Evolutionary conservation across 192 early-diverging fungal genomes (phyloP), one percentile per base, ranked within the genome.

Genomic region (Mycoemilia scoparia): DNA sequence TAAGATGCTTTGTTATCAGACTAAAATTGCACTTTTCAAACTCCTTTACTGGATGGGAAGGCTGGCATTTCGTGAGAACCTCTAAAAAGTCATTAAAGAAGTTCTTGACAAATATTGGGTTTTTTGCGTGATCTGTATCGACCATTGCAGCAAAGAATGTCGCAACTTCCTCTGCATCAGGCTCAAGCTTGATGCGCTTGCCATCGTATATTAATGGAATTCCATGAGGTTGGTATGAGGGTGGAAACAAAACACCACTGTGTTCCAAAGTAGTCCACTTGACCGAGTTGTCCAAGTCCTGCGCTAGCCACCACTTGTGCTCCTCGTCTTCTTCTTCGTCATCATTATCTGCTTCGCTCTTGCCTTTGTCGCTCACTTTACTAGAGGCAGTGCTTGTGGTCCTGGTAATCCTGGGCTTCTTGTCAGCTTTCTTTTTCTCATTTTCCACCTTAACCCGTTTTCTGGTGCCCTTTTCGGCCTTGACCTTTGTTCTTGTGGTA

Each of bases 131-230:
- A 23, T 93, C 86, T 0, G 85, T 86, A 13, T 71, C 82, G 5
- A 97, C 39, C 15, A 91, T 34, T 9, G 70, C 79, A 15, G 87
- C 93, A 69, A 77, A 97, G 51, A 96, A 97, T 8, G 70, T 80
- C 1, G 93, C 93, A 0, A 97, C 83, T 42, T 97, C 93, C 53
- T 97, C 93, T 2, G 79, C 76, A 20, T 76, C 74, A 1, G 88
- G 77, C 1, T 53, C 60, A 19, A 96, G 51, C 24, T 28, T 51
- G 27, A 77, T 53, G 24, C 38, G 51, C 48, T 74, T 48, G 62
- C 84, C 84, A 46, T 85, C 54, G 43, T 96, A 97, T 28, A 69
- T 55, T 67, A 97, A 79, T 46, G 82, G 79, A 21, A 93, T 46
- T 13, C 79, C 79, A 52, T 93, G 90, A 8, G 86, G 84, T 24